phyloP scores from a whole-genome alignment of 2,329 filamentous ascomycete species.

The Cladosporium velox region DNA sequence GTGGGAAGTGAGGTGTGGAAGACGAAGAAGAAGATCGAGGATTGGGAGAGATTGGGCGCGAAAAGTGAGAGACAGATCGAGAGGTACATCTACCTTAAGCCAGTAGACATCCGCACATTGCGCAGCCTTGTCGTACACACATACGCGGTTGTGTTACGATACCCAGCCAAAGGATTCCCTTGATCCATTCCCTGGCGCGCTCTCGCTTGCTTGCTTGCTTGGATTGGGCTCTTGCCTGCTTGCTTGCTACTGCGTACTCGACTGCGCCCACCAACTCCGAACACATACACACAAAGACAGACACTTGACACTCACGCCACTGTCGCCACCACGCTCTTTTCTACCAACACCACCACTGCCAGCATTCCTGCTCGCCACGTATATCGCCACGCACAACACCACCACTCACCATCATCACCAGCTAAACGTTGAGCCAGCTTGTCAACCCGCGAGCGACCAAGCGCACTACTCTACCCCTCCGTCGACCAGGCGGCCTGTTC shows the following conservation, averaged over 20 bases:
- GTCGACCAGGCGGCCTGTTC: not conserved
- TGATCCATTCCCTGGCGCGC: not conserved
- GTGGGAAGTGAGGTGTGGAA: not conserved
- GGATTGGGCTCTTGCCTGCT: not conserved
- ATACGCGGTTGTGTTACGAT: not conserved
- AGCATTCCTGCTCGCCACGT: not conserved
- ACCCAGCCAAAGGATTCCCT: not conserved
- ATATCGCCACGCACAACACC: not conserved
- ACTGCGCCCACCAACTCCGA: not conserved
- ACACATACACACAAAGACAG: not conserved
- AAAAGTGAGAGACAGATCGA: not conserved
- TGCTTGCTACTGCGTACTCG: not conserved
- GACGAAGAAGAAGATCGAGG: not conserved
- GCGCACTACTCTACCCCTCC: not conserved
- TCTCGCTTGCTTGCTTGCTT: not conserved
- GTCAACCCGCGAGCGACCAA: no score
- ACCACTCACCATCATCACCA: not conserved
- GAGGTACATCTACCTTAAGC: not conserved
- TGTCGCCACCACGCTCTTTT: slow-evolving; percentile 4
- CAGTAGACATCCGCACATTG: not conserved
- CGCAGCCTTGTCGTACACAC: not conserved
- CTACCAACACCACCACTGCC: not conserved
- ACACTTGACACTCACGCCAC: not conserved
- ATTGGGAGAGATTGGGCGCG: not conserved
- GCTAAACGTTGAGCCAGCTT: not conserved